Evolutionary conservation across 139 green algal genomes (phyloP), one percentile per base, ranked within the genome.

Genomic region (Chlorella sp.): DNA sequence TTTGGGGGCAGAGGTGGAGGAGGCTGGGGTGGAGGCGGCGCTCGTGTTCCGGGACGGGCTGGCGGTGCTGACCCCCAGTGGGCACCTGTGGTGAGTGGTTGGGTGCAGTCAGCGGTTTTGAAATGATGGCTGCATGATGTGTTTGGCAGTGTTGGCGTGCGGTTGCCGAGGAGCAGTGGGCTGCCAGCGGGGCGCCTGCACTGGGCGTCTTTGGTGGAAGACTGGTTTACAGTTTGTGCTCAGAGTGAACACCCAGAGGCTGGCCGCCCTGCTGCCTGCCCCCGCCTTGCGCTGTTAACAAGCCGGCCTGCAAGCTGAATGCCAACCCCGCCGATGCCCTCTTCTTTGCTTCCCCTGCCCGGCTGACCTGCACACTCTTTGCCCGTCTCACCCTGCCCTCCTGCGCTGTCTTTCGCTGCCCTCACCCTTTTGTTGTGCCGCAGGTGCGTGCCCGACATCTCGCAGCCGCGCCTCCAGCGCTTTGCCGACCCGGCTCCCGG

Each of bases 381-480:
- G 24, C 64, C 21, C 11, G 15, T 26, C 11, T 26, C 64, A 73
- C 24, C 22, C 64, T 16, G 64, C 64, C 21, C 11, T 36, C 11
- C 68, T 34, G 1, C 11, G n/a, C 26, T 34, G 1, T 76, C 22
- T 32, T 14, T 76, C n/a, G 68, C 9, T 76, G 68, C 68, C 68
- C 68, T 34, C 28, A 22, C 68, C n/a, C 22, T 0, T 0, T 32
- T 76, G 68, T 34, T 1, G 24, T 26, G n/a, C 42, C 84, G 97
- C 68, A 97, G 96, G 95, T 93, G 89, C 3, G 88, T 97, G 1
- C 73, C 89, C 0, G 91, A 93, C 82, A 36, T 97, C 61, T 53
- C 37, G 14, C 91, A 95, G n/a, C 93, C 93, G 0, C 88, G 93
- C 2, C 91, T 96, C 22, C 75, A 92, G 48, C 90, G 66, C 19